These are phyloP conservation scores for Komagataella kurtzmanii DNA, from an alignment of 805 yeast genomes.

Conservation along the genomic window DNA sequence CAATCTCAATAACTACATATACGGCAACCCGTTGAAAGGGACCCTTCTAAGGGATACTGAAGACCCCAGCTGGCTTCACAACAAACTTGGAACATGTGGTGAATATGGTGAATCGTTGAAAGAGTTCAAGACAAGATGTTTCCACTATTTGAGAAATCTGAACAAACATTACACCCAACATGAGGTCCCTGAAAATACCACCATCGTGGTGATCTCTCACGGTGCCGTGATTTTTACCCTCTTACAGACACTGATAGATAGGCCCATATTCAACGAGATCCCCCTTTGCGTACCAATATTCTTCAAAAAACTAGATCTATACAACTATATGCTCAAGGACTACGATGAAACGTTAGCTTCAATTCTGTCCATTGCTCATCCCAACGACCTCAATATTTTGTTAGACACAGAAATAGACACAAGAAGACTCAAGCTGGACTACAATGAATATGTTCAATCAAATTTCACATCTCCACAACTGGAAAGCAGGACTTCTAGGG, in stretches of 20 bases:
- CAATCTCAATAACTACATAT: slow-evolving; percentile 23
- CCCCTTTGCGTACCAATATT: slow-evolving; percentile 23
- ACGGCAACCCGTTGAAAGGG: slow-evolving; percentile 5
- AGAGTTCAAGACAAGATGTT: slow-evolving; percentile 22
- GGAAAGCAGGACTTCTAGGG: slow-evolving; percentile 7
- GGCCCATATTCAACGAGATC: slow-evolving; percentile 24
- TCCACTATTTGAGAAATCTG: slow-evolving; percentile 18
- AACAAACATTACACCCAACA: slow-evolving; percentile 16
- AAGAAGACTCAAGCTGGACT: slow-evolving; percentile 12
- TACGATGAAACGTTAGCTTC: slow-evolving; percentile 18
- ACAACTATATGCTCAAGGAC: slow-evolving; percentile 14
- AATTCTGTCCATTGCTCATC: slow-evolving; percentile 12
- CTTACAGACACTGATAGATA: slow-evolving; percentile 21
- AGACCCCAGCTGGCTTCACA: slow-evolving; percentile 19
- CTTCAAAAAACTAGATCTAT: slow-evolving; percentile 13
- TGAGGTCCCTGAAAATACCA: slow-evolving; percentile 14
- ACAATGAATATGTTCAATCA: slow-evolving; percentile 9
- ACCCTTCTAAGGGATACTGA: slow-evolving; percentile 8
- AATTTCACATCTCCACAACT: neutral
- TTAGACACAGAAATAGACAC: slow-evolving; percentile 13
- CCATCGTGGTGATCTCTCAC: slow-evolving; percentile 23
- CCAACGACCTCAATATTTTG: slow-evolving; percentile 12
- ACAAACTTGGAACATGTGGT: slow-evolving; percentile 26
- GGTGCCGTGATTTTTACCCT: slow-evolving; percentile 29
- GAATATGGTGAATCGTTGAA: slow-evolving; percentile 25